phyloP scores from a whole-genome alignment of 805 yeast species.

The Cyberlindnera maclurae region DNA sequence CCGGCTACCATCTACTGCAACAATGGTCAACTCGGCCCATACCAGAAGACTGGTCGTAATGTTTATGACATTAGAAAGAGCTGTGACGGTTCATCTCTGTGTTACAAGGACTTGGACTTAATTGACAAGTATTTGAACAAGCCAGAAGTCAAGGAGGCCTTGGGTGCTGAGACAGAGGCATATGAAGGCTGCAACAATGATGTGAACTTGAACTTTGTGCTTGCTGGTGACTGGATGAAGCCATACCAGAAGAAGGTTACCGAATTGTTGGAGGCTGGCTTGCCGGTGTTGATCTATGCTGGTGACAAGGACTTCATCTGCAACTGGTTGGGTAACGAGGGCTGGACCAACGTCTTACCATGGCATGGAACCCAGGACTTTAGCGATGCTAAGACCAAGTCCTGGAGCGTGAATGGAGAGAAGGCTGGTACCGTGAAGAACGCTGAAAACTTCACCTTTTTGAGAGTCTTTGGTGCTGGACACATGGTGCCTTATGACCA shows the following conservation, averaged over 20 bases:
- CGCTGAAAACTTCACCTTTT: conserved; percentile 65
- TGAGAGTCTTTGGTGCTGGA: conserved; percentile 84
- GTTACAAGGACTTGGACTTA: conserved; percentile 74
- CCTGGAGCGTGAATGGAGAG: conserved; percentile 43
- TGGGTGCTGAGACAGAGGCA: conserved; percentile 84
- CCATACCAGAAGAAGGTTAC: conserved; percentile 77
- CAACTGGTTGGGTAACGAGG: conserved; percentile 93
- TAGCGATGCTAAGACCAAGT: conserved; percentile 34
- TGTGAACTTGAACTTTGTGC: conserved; percentile 70
- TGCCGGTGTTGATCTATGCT: conserved; percentile 86
- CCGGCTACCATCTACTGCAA: conserved; percentile 91
- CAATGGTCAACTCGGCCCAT: conserved; percentile 74
- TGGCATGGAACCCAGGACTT: conserved; percentile 56
- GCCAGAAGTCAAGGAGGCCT: conserved; percentile 66
- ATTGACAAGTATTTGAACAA: conserved; percentile 74
- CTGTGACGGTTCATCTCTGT: conserved; percentile 65
- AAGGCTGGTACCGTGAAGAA: conserved; percentile 65
- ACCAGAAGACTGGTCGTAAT: conserved; percentile 78
- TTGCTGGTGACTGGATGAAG: conserved; percentile 89
- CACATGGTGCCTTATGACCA: conserved; percentile 95
- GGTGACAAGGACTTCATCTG: conserved; percentile 96
- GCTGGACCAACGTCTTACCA: conserved; percentile 72
- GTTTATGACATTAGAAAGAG: conserved; percentile 82
- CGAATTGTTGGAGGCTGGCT: conserved; percentile 57
- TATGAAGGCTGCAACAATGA: conserved; percentile 74